Evolutionary conservation across 768 basidiomycete genomes (phyloP), one percentile per base, ranked within the genome.

Genomic region (Dacryopinax primogenitus): DNA sequence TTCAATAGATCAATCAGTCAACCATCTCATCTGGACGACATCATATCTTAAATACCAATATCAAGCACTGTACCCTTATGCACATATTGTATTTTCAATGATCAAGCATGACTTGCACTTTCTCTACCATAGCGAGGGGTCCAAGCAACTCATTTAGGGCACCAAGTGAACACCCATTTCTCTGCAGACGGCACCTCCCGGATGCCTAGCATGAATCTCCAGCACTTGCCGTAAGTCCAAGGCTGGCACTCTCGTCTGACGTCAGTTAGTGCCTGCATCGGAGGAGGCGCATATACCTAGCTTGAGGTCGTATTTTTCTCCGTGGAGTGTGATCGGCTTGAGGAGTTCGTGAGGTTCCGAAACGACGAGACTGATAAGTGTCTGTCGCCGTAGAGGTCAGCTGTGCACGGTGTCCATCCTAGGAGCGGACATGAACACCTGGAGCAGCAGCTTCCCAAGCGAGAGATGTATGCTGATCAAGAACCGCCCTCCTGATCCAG

Each of bases 161-260:
- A 58, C 51, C 51, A 58, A 9, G 51, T 58, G 30, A 58, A 58
- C 26, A 58, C 51, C 51, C 51, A 58, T 21, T 58, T 58, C 51
- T 58, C 51, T 6, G 26, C 51, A 13, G 51, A 58, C 9, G 51
- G 51, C 51, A 58, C 51, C 18, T 58, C 51, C 18, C 32, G 13
- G 51, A 28, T 30, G 51, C 51, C 51, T 30, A 23, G 32, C 30
- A 28, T 58, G 51, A 58, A 58, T 21, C 51, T 13, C 51, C 51
- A 58, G 23, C 51, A 4, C 21, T 13, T 58, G 23, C 51, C 51
- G 18, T 58, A 58, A 13, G 11, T 58, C 51, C 51, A 58, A 28
- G 51, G 11, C 51, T 58, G 12, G 26, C 23, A 9, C 18, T 58
- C 51, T 58, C 15, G 11, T 13, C 13, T 15, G 45, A 28, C 7